Base-by-base conservation (phyloP, 768 basidiomycete genomes). In the Leccinellum rugosiceps region DNA sequence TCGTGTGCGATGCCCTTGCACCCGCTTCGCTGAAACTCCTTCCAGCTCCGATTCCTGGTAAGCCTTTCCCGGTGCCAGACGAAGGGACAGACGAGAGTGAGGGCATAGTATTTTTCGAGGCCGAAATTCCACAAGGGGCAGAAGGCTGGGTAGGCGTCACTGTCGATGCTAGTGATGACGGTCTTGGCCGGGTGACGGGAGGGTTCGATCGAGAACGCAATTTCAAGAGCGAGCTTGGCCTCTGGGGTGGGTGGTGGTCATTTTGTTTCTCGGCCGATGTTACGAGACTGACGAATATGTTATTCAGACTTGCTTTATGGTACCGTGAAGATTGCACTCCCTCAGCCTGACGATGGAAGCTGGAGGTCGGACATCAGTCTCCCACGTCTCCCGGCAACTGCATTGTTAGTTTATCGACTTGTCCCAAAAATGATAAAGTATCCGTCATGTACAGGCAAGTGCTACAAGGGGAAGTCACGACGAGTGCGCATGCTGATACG, bases 41-140 rank as follows among this genome's bases (percentile, higher is more conserved):
- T 8, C 91, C 91, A 1, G 78, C 78, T 61, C 84, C 87, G 25
- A 63, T 76, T 10, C 74, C 77, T 11, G 82, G 78, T 3, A 72
- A 70, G 43, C 69, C 75, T 11, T 92, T 91, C 62, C 91, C 90
- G 6, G 72, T 81, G 0, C 86, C 88, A 14, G 70, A 81, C 15
- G 84, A 87, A 69, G 90, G 90, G 0, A 69, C 80, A 0, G 87
- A 89, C 52, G 88, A 92, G 67, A 87, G 86, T 9, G 89, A 90
- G 56, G 89, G 88, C 0, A 75, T 87, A 2, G 85, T 85, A 4
- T 72, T 86, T 25, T 90, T 82, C 63, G 85, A 87, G 65, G 80
- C 78, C 10, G 71, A 77, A 41, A 44, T 86, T 17, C 62, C 71
- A 2, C 28, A 7, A 43, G 64, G 35, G 6, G 47, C 57, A 17